phyloP scores from a whole-genome alignment of 257 asterid species.

The Solanum bulbocastanum region DNA sequence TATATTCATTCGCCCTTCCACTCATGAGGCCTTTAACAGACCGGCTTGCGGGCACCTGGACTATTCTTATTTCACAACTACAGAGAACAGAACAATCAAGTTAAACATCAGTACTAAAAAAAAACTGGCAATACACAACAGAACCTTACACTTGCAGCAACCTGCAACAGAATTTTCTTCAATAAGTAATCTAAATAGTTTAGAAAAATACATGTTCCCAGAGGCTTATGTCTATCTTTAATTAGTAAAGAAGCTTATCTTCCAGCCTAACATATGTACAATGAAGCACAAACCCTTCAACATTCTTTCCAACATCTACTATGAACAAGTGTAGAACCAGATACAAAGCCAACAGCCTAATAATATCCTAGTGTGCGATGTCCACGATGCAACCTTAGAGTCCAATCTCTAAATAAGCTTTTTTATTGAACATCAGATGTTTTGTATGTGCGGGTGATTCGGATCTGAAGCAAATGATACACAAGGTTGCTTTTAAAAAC shows the following conservation, averaged over 20 bases:
- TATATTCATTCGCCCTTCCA: neutral
- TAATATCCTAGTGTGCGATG: neutral
- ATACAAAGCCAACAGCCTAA: neutral
- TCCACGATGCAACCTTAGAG: neutral
- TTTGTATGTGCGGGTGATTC: slow-evolving; percentile 60
- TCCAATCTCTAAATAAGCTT: neutral
- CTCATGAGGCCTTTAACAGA: neutral
- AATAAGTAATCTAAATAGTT: neutral
- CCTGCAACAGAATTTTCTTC: neutral
- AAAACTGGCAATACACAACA: neutral
- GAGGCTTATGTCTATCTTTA: neutral
- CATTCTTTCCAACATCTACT: neutral
- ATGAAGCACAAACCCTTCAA: neutral
- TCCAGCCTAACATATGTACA: neutral
- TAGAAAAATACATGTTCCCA: neutral
- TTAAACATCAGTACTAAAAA: neutral
- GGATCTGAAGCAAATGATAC: slow-evolving; percentile 51
- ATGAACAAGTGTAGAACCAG: neutral
- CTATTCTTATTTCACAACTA: neutral
- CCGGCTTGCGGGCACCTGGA: neutral
- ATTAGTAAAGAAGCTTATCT: neutral
- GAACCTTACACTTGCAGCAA: no score
- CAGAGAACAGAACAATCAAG: neutral
- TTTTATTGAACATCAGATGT: slow-evolving; percentile 22
- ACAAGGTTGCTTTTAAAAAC: neutral